A percentile compares a stretch with the other conserved stretches of the same genome.
Evolutionary conservation across 805 yeast genomes (phyloP).

Genomic region (Candida montana): DNA sequence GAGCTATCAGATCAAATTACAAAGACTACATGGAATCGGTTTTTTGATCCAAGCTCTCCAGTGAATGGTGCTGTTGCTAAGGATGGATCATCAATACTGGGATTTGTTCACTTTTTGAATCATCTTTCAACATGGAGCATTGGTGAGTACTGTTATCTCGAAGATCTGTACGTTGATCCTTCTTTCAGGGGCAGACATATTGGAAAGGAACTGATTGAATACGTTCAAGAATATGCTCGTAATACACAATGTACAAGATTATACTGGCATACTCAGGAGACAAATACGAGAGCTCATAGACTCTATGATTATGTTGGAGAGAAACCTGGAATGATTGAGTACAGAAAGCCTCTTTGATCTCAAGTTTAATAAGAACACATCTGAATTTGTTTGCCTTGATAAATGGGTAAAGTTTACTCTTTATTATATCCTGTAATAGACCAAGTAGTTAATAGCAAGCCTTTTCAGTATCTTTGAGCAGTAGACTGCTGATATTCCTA

Average conservation of each 20-base stretch:
- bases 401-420: too few species aligned
- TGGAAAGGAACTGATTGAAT: background rate
- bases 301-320: background rate
- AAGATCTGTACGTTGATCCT: background rate
- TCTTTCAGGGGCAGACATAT: background rate
- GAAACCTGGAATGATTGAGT: background rate
- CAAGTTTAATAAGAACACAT: too few species aligned
- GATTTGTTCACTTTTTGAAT: background rate
- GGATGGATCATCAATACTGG: background rate
- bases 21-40: background rate
- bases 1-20: background rate
- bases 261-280: background rate
- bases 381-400: too few species aligned
- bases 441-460: too few species aligned
- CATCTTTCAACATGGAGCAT: background rate
- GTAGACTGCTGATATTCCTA: too few species aligned
- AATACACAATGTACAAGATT: background rate
- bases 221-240: background rate
- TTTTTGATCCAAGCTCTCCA: background rate
- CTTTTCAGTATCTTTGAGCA: too few species aligned
- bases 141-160: background rate
- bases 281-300: background rate
- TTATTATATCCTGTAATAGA: too few species aligned
- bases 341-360: background rate
- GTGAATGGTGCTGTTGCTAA: background rate